Evolutionary conservation across 306 rosid species (phyloP).

Genomic region (Cercis canadensis): DNA sequence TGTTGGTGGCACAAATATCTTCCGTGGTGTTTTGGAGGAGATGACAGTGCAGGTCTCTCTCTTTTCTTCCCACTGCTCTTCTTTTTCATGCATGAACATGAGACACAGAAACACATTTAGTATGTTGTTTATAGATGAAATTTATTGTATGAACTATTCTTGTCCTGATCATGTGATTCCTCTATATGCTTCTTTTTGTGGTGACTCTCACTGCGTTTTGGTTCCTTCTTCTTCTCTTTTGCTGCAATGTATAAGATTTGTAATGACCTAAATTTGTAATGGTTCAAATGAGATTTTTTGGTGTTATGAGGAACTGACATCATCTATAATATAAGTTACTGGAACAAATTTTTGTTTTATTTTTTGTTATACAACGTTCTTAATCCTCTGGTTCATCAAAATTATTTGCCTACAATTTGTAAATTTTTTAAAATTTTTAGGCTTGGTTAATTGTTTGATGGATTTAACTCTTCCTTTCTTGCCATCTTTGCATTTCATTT

Average conservation of each 20-base stretch:
- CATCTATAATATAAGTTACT: no score
- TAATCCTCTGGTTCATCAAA: no score
- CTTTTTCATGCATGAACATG: not conserved
- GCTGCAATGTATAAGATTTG: no score
- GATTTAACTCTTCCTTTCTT: constrained; percentile 8
- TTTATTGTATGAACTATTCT: not conserved
- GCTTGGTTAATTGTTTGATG: constrained; percentile 1
- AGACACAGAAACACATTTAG: not conserved
- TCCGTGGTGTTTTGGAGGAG: constrained; percentile 68
- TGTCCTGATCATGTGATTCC: not conserved
- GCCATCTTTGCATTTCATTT: not conserved
- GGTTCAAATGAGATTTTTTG: no score
- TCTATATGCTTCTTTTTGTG: not conserved
- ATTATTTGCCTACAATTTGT: no score
- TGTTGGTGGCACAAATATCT: constrained; percentile 69
- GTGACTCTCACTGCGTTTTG: not conserved
- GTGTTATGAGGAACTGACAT: no score
- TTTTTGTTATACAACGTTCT: no score
- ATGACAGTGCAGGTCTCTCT: constrained; percentile 76
- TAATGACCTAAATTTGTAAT: no score
- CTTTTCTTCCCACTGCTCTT: constrained; percentile 15
- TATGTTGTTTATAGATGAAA: not conserved
- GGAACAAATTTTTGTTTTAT: no score
- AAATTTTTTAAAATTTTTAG: not conserved
- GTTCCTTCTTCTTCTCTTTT: not conserved